Evolutionary conservation across 2,329 filamentous ascomycete species (phyloP).

Genomic region (Celoporthe dispersa): DNA sequence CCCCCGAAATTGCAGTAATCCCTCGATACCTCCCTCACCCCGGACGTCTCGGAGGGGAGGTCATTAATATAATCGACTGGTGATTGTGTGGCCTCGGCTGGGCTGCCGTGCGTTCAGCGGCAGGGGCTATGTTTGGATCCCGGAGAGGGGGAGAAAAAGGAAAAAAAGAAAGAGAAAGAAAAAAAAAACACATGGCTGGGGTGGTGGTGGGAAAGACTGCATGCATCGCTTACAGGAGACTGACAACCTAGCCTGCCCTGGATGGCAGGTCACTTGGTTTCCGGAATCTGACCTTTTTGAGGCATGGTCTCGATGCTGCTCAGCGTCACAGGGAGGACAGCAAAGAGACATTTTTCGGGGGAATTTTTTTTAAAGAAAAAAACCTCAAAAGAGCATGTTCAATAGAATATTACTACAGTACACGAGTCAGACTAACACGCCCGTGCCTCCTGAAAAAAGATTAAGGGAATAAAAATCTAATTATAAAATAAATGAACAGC

Average conservation of each 20-base stretch:
- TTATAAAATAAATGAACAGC: background rate
- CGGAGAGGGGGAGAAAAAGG: background rate
- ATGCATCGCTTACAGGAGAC: background rate
- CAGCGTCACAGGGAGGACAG: background rate
- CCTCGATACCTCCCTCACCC: background rate
- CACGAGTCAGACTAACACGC: background rate
- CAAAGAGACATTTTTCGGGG: background rate
- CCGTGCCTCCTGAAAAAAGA: background rate
- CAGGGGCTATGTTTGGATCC: background rate
- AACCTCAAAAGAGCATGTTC: no score
- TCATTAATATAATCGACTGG: background rate
- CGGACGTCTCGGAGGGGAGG: background rate
- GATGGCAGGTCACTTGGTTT: background rate
- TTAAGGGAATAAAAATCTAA: background rate
- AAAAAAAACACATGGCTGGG: background rate
- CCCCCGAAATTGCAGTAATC: slow-evolving; percentile 5
- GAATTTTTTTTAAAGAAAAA: background rate
- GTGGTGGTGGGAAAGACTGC: background rate
- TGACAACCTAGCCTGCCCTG: background rate
- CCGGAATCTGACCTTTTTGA: background rate
- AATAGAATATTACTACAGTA: background rate
- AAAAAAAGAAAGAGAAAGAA: background rate
- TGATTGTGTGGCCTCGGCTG: background rate
- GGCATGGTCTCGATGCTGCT: background rate
- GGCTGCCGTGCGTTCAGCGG: background rate